phyloP scores from a whole-genome alignment of 2,329 filamentous ascomycete species.

The Ophiocordyceps camponoti-floridani region DNA sequence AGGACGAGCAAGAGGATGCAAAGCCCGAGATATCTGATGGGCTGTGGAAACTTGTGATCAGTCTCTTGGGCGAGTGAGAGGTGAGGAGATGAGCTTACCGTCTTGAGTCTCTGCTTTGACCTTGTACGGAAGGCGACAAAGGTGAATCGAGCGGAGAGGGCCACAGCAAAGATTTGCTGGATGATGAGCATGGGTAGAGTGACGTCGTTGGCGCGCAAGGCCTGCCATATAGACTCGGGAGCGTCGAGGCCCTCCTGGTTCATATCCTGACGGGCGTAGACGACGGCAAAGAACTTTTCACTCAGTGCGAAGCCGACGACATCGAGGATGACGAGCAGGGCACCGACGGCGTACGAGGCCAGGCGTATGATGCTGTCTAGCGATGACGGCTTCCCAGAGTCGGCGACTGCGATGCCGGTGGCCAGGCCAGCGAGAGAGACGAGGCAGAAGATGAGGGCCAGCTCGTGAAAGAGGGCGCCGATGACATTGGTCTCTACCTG shows the following conservation, averaged over 20 bases:
- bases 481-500: constrained; percentile 1
- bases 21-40: constrained; percentile 8
- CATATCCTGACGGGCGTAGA: background rate
- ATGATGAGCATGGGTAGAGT: constrained; percentile 3
- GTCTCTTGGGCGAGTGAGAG: background rate
- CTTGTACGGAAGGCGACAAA: constrained; percentile 6
- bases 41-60: constrained; percentile 3
- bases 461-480: constrained; percentile 2
- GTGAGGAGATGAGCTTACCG: constrained; percentile 3
- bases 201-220: background rate
- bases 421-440: constrained; percentile 8
- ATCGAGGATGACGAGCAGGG: constrained; percentile 4
- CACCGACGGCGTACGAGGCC: constrained; percentile 3
- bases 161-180: constrained; percentile 6
- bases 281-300: constrained; percentile 2
- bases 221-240: background rate
- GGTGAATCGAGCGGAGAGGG: constrained; percentile 4
- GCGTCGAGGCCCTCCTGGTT: background rate
- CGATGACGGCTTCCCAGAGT: constrained; percentile 1
- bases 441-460: constrained; percentile 6
- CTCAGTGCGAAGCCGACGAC: constrained; percentile 6
- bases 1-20: constrained; percentile 9
- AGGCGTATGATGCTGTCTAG: constrained; percentile 5
- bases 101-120: constrained; percentile 3
- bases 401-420: constrained; percentile 6